phyloP scores from a whole-genome alignment of 2,329 filamentous ascomycete species.

The Aureobasidium sp. region DNA sequence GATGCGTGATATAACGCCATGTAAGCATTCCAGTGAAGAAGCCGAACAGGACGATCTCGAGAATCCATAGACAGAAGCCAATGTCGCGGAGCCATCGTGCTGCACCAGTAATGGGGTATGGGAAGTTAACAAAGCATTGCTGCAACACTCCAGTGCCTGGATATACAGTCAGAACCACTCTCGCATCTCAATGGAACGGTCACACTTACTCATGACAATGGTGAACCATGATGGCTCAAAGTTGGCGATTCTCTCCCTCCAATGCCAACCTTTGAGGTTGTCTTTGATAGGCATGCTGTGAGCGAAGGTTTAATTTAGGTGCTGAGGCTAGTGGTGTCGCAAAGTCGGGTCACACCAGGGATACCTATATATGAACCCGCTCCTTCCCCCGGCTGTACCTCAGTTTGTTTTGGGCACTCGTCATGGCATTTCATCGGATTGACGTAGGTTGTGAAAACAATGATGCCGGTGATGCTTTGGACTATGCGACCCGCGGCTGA shows the following conservation, averaged over 20 bases:
- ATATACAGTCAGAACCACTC: neutral
- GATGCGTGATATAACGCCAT: conserved; percentile 19
- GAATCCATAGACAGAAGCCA: conserved; percentile 23
- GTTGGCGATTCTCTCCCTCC: conserved; percentile 20
- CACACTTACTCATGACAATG: conserved; percentile 20
- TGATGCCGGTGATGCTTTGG: neutral
- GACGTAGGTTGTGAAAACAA: neutral
- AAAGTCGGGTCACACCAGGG: neutral
- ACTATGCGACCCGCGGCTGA: neutral
- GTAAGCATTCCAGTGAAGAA: conserved; percentile 20
- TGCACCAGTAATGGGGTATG: conserved; percentile 19
- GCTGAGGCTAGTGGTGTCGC: neutral
- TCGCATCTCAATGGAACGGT: neutral
- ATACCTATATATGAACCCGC: neutral
- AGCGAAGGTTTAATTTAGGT: neutral
- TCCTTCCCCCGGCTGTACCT: neutral
- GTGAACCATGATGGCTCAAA: conserved; percentile 24
- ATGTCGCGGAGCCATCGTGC: conserved; percentile 19
- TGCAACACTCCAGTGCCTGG: conserved; percentile 17
- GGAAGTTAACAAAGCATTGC: conserved; percentile 20
- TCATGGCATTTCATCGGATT: conserved; percentile 1
- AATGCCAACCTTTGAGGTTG: conserved; percentile 14
- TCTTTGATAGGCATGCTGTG: neutral
- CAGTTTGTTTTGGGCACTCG: neutral
- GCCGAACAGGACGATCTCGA: conserved; percentile 22